Conservation (phyloP, 2,329 filamentous ascomycete genomes). For the Zasmidium angulare region DNA sequence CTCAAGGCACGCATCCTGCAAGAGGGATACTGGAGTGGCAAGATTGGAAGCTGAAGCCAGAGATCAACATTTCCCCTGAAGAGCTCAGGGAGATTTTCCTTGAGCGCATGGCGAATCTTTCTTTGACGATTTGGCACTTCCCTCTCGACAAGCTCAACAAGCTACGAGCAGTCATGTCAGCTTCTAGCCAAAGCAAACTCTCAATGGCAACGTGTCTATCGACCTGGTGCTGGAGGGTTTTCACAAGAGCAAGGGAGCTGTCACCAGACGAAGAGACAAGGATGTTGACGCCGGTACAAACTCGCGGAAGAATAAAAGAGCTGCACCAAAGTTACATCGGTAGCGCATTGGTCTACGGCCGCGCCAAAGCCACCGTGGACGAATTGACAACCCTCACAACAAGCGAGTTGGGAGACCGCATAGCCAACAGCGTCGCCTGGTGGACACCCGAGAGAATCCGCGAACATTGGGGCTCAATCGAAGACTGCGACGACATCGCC, state of each 20-base stretch:
- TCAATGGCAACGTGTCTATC: constrained; percentile 13
- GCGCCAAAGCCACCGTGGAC: constrained; percentile 11
- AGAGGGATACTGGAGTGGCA: constrained; percentile 15
- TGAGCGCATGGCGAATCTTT: constrained; percentile 8
- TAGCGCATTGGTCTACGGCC: constrained; percentile 18
- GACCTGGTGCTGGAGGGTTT: constrained; percentile 12
- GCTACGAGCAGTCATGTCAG: constrained; percentile 8
- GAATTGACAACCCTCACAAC: constrained; percentile 6
- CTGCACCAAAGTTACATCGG: constrained; percentile 16
- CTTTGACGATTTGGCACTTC: constrained; percentile 12
- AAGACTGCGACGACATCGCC: constrained; percentile 8
- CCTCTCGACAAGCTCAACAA: constrained; percentile 7
- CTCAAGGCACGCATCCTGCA: constrained; percentile 10
- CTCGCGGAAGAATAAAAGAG: constrained; percentile 12
- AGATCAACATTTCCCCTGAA: constrained; percentile 9
- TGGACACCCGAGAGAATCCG: constrained; percentile 15
- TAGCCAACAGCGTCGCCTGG: constrained; percentile 12
- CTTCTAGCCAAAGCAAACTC: constrained; percentile 6
- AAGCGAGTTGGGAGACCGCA: constrained; percentile 9
- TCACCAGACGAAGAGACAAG: constrained; percentile 6
- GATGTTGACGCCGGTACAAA: constrained; percentile 11
- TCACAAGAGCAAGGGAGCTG: constrained; percentile 9
- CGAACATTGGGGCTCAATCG: constrained; percentile 19
- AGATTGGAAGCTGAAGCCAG: constrained; percentile 13
- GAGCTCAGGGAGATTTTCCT: constrained; percentile 1